phyloP scores from a whole-genome alignment of 169 alveolate genomes.

The Plasmodium fragile region DNA sequence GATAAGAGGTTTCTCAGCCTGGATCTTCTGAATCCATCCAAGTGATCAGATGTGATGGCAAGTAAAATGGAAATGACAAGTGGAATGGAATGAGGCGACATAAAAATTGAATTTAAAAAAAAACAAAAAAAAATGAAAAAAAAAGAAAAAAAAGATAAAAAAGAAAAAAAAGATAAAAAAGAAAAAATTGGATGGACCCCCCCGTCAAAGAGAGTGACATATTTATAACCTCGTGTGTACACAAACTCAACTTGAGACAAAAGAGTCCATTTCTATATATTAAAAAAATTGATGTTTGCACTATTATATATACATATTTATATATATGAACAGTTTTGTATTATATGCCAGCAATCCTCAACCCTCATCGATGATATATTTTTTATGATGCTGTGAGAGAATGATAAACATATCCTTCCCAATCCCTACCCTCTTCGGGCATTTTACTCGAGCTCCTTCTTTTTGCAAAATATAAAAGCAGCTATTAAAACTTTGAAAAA shows the following conservation, averaged over 20 bases:
- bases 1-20: slow-evolving; percentile 41
- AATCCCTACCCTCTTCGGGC: background rate
- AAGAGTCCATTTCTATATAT: background rate
- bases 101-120: background rate
- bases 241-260: background rate
- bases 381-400: background rate
- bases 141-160: background rate
- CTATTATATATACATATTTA: background rate
- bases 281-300: background rate
- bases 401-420: background rate
- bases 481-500: background rate
- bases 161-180: background rate
- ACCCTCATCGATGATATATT: background rate
- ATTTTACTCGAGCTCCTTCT: background rate
- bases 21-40: slow-evolving; percentile 42
- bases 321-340: slow-evolving; percentile 6
- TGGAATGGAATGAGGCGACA: background rate
- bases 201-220: background rate
- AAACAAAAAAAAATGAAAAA: background rate
- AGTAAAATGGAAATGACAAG: background rate
- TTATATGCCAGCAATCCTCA: background rate
- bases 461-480: background rate
- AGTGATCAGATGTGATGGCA: background rate
- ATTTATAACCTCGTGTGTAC: background rate
- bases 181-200: background rate